Conservation (phyloP, 78 protist species). For the Dictyostelium brefeldianum region DNA sequence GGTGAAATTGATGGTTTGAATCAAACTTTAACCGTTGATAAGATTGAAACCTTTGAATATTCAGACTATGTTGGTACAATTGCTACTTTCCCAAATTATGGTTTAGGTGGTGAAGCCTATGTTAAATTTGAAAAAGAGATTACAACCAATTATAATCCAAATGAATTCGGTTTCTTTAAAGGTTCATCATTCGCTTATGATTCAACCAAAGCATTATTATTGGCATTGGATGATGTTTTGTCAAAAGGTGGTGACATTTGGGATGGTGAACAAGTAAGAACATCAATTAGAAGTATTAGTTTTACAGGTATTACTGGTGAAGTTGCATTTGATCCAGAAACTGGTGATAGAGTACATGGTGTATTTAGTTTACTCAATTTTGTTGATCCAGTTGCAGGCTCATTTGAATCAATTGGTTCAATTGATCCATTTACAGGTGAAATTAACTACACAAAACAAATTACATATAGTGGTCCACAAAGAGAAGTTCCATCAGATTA, state of each 20-base stretch:
- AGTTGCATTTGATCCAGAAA: constrained; percentile 2
- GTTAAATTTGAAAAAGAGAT: not conserved
- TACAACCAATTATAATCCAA: too few relatives aligned
- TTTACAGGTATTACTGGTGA: constrained; percentile 37
- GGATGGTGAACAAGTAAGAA: not conserved
- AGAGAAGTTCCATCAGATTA: constrained; percentile 40
- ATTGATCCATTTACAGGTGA: not conserved
- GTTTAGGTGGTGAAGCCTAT: not conserved
- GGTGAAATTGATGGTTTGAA: too few relatives aligned
- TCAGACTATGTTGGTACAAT: constrained; percentile 17
- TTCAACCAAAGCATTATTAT: constrained; percentile 1
- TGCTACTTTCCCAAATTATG: constrained; percentile 51
- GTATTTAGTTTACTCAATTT: constrained; percentile 26
- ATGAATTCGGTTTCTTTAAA: too few relatives aligned
- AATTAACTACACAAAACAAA: not conserved
- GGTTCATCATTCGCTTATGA: constrained; percentile 67
- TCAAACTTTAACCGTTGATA: too few relatives aligned
- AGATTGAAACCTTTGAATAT: too few relatives aligned
- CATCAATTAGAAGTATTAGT: not conserved
- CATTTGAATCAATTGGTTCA: not conserved
- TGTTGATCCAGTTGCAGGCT: constrained; percentile 16
- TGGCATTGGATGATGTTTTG: not conserved
- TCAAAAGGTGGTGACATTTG: not conserved
- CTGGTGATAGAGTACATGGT: constrained; percentile 61
- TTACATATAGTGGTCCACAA: constrained; percentile 32